These are phyloP conservation scores for Eucalyptus brandiana DNA, from an alignment of 345 rosid genomes.

Conservation along the genomic window DNA sequence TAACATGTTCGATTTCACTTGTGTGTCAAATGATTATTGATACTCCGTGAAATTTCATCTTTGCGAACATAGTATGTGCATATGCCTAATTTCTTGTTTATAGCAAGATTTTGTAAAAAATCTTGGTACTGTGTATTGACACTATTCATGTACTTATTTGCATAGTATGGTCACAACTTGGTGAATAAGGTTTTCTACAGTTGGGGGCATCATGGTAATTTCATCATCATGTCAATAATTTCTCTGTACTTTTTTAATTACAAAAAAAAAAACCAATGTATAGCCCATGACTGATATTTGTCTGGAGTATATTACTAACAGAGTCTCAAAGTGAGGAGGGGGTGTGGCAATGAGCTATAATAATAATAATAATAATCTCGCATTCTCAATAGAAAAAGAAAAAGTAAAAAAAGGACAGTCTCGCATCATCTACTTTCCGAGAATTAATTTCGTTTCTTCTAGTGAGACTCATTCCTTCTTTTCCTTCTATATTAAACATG, in stretches of 20 bases:
- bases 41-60: background rate
- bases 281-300: background rate
- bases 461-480: background rate
- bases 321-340: background rate
- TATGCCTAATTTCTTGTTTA: background rate
- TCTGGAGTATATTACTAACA: background rate
- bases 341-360: background rate
- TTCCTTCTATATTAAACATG: background rate
- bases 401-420: constrained; percentile 8
- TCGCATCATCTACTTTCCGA: background rate
- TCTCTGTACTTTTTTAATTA: background rate
- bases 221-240: background rate
- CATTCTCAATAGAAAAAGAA: background rate
- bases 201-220: background rate
- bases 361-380: background rate
- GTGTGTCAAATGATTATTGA: fast-evolving
- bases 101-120: background rate
- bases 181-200: background rate
- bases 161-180: background rate
- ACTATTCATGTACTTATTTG: background rate
- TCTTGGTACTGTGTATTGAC: background rate
- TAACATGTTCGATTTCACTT: background rate
- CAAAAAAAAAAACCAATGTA: background rate
- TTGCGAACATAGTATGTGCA: fast-evolving
- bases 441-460: background rate